phyloP scores from a whole-genome alignment of 805 yeast species.

The Suhomyces xylopsoci region DNA sequence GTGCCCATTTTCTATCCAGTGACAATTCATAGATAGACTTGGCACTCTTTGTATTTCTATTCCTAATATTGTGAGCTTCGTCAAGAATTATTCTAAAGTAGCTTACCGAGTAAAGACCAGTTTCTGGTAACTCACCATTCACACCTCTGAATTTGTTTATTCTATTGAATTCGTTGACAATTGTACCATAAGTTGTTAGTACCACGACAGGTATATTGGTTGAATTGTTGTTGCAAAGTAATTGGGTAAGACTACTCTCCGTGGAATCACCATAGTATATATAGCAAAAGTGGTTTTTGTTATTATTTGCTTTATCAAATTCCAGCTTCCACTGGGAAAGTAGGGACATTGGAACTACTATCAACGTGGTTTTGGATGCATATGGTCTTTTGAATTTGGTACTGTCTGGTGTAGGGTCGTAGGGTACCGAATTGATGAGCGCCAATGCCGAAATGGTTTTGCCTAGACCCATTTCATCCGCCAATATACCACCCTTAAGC shows the following conservation, averaged over 20 bases:
- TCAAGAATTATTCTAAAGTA: slow-evolving; percentile 79
- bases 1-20: slow-evolving; percentile 71
- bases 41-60: slow-evolving; percentile 73
- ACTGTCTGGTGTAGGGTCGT: slow-evolving; percentile 32
- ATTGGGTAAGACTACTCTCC: slow-evolving; percentile 45
- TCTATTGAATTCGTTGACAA: slow-evolving; percentile 69
- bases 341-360: slow-evolving; percentile 87
- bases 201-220: slow-evolving; percentile 55
- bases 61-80: slow-evolving; percentile 88
- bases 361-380: slow-evolving; percentile 70
- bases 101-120: slow-evolving; percentile 67
- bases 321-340: slow-evolving; percentile 91
- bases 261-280: slow-evolving; percentile 75
- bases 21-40: slow-evolving; percentile 67
- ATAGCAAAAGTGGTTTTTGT: slow-evolving; percentile 43
- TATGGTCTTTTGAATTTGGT: slow-evolving; percentile 32
- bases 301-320: slow-evolving; percentile 55
- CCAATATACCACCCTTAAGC: slow-evolving; percentile 80
- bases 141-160: slow-evolving; percentile 29
- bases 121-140: slow-evolving; percentile 25
- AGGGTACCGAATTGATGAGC: slow-evolving; percentile 62
- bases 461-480: slow-evolving; percentile 97
- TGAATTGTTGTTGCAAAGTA: slow-evolving; percentile 39
- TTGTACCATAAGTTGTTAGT: slow-evolving; percentile 84
- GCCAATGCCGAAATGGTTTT: slow-evolving; percentile 85